Evolutionary conservation across 441 rosid genomes (phyloP), one percentile per base, ranked within the genome.

Genomic region (Dalechampia spathulata): DNA sequence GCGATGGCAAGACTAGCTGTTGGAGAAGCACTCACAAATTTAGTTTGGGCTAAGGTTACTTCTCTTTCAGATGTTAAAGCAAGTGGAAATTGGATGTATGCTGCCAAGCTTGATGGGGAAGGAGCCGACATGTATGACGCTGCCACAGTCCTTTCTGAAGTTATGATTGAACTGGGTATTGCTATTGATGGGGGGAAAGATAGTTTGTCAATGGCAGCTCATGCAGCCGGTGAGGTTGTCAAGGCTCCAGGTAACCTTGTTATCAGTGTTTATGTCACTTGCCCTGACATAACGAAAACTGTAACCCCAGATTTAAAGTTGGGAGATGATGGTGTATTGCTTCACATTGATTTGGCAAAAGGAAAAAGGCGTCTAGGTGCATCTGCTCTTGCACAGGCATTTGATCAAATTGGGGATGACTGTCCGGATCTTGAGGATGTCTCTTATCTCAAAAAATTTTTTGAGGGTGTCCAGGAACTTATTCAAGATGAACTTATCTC

Each of bases 51-150:
- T 38, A 82, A 87, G 75, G 80, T 85, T 49, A 85, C 96, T 65
- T 75, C 95, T 55, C 85, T 93, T 40, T 85, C 93, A 60, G 89
- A 89, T 72, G 96, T 89, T 55, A 93, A 93, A 71, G 96, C 96
- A 4, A 93, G 97, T 45, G 97, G 96, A 28, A 89, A 89, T 64
- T 93, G 97, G 99, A 93, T 89, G 96, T 89, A 89, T 66, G 99
- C 99, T 55, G 99, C 99, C 43, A 92, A 89, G 79, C 86, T 93
- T 59, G 92, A 86, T 47, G 97, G 96, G 61, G 97, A 93, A 78
- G 99, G 97, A 78, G 90, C 96, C 56, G 89, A 86, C 6, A 90
- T 93, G 95, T 93, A 89, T 56, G 99, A 93, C 72, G 97, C 95
- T 57, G 96, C 97, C 5, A 66, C 51, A 25, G 83, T 96, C 61